These are phyloP conservation scores for Ophiosphaerella narmari DNA, from an alignment of 2,329 filamentous ascomycete genomes.

Conservation along the genomic window DNA sequence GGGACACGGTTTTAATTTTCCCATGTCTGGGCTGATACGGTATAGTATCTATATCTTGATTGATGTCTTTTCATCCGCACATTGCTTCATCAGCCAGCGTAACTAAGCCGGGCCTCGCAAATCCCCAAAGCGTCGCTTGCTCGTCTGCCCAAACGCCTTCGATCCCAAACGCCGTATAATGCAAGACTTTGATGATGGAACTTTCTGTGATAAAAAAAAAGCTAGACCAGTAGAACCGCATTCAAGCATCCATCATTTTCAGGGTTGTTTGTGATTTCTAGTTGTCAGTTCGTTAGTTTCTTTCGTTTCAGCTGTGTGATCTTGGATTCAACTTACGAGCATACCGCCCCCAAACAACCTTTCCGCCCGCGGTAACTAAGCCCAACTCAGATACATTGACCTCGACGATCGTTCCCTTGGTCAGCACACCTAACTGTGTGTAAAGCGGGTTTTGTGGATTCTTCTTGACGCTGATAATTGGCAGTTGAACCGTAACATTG, in stretches of 20 bases:
- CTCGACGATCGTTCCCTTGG: constrained; percentile 66
- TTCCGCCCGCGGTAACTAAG: constrained; percentile 86
- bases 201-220: neutral
- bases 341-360: constrained; percentile 57
- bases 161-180: constrained; percentile 17
- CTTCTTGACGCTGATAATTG: constrained; percentile 70
- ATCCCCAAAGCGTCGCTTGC: neutral
- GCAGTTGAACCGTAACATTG: constrained; percentile 82
- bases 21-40: neutral
- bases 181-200: constrained; percentile 9
- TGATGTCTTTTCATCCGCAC: neutral
- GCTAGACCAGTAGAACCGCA: constrained; percentile 42
- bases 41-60: constrained; percentile 6
- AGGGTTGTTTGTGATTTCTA: constrained; percentile 43
- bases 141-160: constrained; percentile 9
- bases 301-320: neutral
- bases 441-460: constrained; percentile 88
- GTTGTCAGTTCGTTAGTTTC: constrained; percentile 1
- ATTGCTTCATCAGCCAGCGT: constrained; percentile 8
- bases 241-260: constrained; percentile 48
- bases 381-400: constrained; percentile 94
- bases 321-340: constrained; percentile 23
- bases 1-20: too few species aligned
- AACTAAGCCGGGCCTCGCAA: constrained; percentile 6
- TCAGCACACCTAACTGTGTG: constrained; percentile 85